Conservation (phyloP, 768 basidiomycete species). For the Trametes villosa region DNA sequence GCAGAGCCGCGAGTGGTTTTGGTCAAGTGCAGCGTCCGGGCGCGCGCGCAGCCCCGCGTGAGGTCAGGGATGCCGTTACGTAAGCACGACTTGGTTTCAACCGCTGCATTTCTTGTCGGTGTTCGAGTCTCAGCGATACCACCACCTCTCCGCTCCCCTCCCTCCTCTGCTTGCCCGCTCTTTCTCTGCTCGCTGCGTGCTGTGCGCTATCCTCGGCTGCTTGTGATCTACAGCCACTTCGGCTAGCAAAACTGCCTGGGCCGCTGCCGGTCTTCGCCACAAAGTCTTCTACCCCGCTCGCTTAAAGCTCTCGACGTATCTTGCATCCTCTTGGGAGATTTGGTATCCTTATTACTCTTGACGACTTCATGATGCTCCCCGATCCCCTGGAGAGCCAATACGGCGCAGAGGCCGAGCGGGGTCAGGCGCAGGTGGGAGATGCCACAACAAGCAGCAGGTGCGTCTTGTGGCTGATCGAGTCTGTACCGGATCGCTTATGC, state of each 20-base stretch:
- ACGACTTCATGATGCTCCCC: conserved; percentile 7
- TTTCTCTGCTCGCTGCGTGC: neutral
- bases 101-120: conserved; percentile 17
- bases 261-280: neutral
- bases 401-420: neutral
- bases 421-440: neutral
- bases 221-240: neutral
- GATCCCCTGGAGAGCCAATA: neutral
- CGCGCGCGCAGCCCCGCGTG: neutral
- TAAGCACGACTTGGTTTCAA: conserved; percentile 17
- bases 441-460: conserved; percentile 10
- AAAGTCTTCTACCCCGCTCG: neutral
- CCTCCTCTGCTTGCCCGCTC: neutral
- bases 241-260: neutral
- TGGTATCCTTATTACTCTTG: neutral
- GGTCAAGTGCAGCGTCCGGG: neutral
- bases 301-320: neutral
- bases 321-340: neutral
- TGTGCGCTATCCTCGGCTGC: neutral
- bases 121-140: conserved; percentile 20
- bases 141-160: conserved; percentile 8
- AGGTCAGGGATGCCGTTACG: conserved; percentile 5
- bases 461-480: neutral
- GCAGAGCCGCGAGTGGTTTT: conserved; percentile 4
- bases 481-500: neutral